These are phyloP conservation scores for Globisporangium uncinulatum DNA, from an alignment of 352 stramenopile species.

Conservation along the genomic window DNA sequence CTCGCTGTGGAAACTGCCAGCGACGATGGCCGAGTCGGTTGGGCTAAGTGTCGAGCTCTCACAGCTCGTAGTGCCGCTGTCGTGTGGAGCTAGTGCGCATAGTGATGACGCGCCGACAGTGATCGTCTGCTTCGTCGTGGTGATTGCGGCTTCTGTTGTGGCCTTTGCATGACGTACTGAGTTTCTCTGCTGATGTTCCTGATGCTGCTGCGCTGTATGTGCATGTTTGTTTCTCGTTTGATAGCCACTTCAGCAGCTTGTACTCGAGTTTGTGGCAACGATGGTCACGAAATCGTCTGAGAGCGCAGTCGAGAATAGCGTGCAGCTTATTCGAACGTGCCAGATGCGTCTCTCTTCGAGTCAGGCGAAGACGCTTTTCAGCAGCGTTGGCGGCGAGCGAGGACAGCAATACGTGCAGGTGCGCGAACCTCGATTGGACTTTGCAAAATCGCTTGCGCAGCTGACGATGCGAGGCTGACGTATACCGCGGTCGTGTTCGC, in stretches of 20 bases:
- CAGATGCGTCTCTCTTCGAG: conserved; percentile 38
- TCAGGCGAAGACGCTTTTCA: conserved; percentile 37
- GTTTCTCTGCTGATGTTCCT: neutral
- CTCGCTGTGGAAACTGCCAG: conserved; percentile 48
- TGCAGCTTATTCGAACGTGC: conserved; percentile 38
- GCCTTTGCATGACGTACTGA: neutral
- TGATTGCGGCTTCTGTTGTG: conserved; percentile 2
- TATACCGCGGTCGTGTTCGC: neutral
- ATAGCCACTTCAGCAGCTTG: conserved; percentile 33
- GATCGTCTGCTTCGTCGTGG: conserved; percentile 43
- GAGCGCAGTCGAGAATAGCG: conserved; percentile 4
- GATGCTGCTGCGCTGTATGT: neutral
- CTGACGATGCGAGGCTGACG: no score
- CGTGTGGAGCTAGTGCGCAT: conserved; percentile 25
- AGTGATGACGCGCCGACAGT: conserved; percentile 20
- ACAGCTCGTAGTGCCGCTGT: conserved; percentile 51
- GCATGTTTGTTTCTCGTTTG: neutral
- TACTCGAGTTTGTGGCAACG: conserved; percentile 41
- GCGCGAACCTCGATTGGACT: neutral
- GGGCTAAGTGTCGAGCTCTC: conserved; percentile 26
- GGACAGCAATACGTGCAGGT: conserved; percentile 4
- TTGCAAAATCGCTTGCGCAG: no score
- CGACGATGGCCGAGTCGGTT: conserved; percentile 34
- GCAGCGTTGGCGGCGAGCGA: conserved; percentile 2
- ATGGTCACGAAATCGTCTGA: conserved; percentile 14